Base-by-base conservation (phyloP, 768 basidiomycete species). In the Lentinula sp. region DNA sequence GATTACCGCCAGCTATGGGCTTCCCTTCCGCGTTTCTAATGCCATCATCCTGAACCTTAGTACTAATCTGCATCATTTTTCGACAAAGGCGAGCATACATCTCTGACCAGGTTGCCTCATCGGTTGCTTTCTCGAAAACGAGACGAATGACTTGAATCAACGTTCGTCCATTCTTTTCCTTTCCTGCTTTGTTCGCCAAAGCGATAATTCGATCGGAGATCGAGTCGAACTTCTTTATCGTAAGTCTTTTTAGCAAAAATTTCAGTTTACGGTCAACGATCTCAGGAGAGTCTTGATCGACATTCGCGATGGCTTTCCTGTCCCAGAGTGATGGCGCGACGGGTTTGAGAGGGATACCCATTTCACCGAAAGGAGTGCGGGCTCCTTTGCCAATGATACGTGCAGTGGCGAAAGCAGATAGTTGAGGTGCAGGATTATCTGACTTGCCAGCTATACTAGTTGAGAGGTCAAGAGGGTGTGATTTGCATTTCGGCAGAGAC, bases 41-140 rank as follows among this genome's bases (percentile, higher is more conserved):
- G 9, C 88, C 86, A 62, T 94, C 91, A 70, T 98, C 95, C 66
- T 89, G 88, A 5, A 98, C 92, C 62, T 90, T 86, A 35, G 87
- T 79, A 60, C 88, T 92, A 71, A 98, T 91, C 70, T 85, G 85
- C 90, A 95, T 92, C 85, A 98, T 90, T 82, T 94, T 92, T 65
- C 93, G 81, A 71, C 95, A 98, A 42, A 99, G 79, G 37, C 91
- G 87, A 35, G 96, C 96, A 72, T 99, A 98, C 93, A 98, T 98
- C 78, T 93, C 90, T 2, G 93, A 95, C 90, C 93, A 95, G 8
- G 87, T 85, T 46, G 93, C 93, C 72, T 97, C 95, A 72, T 97
- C 95, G 6, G 93, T 97, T 9, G 95, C 95, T 80, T 95, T 97
- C 74, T 97, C 96, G 73, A 97, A 98, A 35, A 98, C 91, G 57